phyloP scores from a whole-genome alignment of 176 grass and related monocot species.

The Cymbopogon citratus region DNA sequence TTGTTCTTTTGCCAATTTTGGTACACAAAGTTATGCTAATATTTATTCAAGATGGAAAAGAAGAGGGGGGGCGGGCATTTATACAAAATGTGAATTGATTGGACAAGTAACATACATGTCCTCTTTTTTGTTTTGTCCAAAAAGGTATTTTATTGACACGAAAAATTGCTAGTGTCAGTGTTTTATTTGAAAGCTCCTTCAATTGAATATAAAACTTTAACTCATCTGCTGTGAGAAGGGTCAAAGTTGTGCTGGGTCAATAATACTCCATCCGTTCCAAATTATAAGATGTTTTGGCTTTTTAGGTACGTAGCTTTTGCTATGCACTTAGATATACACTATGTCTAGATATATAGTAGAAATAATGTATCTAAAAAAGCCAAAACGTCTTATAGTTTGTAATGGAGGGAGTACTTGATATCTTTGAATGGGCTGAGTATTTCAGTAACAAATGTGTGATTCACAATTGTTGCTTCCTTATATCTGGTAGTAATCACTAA shows the following conservation, averaged over 20 bases:
- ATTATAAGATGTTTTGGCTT: too few relatives aligned
- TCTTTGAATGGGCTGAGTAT: background rate
- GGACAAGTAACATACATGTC: background rate
- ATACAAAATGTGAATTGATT: conserved; percentile 4
- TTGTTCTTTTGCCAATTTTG: background rate
- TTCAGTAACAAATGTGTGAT: background rate
- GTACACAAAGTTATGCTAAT: background rate
- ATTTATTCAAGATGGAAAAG: conserved; percentile 5
- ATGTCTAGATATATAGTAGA: too few relatives aligned
- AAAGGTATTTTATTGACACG: background rate
- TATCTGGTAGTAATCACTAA: background rate
- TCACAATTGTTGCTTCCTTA: conserved; percentile 4
- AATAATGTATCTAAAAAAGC: too few relatives aligned
- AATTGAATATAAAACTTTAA: background rate
- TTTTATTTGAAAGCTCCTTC: background rate
- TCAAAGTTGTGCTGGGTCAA: background rate
- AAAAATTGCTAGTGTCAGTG: background rate
- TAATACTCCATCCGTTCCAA: too few relatives aligned
- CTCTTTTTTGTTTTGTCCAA: background rate
- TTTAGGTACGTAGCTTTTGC: too few relatives aligned
- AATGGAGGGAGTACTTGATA: background rate
- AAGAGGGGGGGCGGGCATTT: background rate
- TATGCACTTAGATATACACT: too few relatives aligned
- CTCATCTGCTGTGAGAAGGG: background rate
- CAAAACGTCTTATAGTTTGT: too few relatives aligned